Evolutionary conservation across 1,284 basidiomycete species (phyloP), one percentile per base, ranked within the genome.

Genomic region (Blastosporella zonata): DNA sequence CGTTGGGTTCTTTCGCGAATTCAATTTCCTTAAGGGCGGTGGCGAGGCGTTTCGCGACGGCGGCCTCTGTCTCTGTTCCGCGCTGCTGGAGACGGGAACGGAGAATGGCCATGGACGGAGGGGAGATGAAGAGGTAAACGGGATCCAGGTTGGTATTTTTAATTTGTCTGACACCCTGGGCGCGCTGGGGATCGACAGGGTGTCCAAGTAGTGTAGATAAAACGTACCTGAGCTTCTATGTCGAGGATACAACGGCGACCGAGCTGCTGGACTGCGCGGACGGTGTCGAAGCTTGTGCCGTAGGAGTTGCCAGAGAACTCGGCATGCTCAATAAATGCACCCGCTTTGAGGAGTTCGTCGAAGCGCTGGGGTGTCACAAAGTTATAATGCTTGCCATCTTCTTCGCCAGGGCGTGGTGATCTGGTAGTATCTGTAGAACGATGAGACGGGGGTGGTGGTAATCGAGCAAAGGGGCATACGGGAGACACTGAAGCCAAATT

Each of bases 401-500:
- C 68, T 64, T 99, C 96, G 21, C 93, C 93, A 3, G 84, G 78
- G 25, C 96, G 81, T 0, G 95, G 93, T 1, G 72, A 59, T 38
- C 96, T 84, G 3, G 96, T 99, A 1, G 96, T 99, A 72, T 99
- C 93, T 96, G 67, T 13, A 43, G 38, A 33, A 41, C 29, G 49
- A 50, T 48, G 21, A 46, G 21, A 46, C 47, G 53, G 50, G 49
- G 47, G 8, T 36, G 46, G 38, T 36, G 40, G 29, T 28, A 48
- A 44, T 46, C 36, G n/a, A 27, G 10, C 23, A 42, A 15, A 27
- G 72, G 15, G 18, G 21, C 87, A 59, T 68, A 95, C 93, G 96
- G 45, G 94, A 97, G 49, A 99, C 89, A 60, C 84, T 87, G 73
- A 98, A 99, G 4, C 92, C 92, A 67, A 97, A 99, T 55, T 79